Evolutionary conservation across 495 filamentous ascomycete species (phyloP), one percentile per base, ranked within the genome.

Genomic region (Penicillium fimorum): DNA sequence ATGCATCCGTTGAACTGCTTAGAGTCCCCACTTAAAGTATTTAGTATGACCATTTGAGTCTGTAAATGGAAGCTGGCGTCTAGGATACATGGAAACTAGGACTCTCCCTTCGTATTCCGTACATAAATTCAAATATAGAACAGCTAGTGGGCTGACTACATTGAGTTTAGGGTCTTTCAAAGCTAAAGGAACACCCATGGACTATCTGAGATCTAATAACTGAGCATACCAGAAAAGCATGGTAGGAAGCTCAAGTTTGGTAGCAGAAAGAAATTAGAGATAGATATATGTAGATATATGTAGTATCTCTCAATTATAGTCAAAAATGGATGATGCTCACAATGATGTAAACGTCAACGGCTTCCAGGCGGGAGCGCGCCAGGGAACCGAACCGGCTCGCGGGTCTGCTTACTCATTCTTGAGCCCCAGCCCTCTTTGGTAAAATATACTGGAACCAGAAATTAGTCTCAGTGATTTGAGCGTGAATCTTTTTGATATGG

Each of bases 291-390:
- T 7, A 27, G 22, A 22, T 7, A 0, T 27, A 27, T 4, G 25
- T 27, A 27, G 35, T 38, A 38, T 38, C 7, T 17, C 3, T 15
- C 18, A 43, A 42, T 25, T 43, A 20, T n/a, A 59, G 50, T 53
- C 55, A 49, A 55, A 22, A 55, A 63, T 61, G 56, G 60, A 61
- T 74, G 67, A 68, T 70, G 70, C 58, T 69, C 68, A 68, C 61
- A 37, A 72, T 72, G 70, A 69, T 70, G 68, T 63, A 70, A 70
- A 66, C 49, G 50, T 58, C 62, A 47, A 47, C n/a, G 22, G 45
- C 29, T 47, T 2, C 45, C 45, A 47, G 29, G 30, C 45, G 45
- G 47, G 51, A 55, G 37, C 18, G 50, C 27, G 29, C 50, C 50
- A 52, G 50, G 50, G 50, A 52, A 52, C 50, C 49, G 35, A 15